phyloP scores from a whole-genome alignment of 352 stramenopile species.

The Phytophthora hibernalis region DNA sequence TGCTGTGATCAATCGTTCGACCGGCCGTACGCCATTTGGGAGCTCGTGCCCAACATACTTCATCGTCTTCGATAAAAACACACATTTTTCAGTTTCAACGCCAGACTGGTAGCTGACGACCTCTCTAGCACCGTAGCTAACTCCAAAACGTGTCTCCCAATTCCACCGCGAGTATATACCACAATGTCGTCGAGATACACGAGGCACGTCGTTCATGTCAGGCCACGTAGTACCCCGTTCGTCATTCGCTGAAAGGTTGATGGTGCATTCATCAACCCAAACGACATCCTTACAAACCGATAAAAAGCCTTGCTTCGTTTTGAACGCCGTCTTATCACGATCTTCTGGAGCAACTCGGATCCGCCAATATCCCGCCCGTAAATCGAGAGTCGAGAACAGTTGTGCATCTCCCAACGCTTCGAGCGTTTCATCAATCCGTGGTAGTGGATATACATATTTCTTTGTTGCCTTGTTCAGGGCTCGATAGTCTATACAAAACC shows the following conservation, averaged over 20 bases:
- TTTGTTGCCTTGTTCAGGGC: background rate
- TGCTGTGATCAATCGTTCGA: constrained; percentile 5
- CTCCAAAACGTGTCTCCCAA: background rate
- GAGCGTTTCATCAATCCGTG: too few species aligned
- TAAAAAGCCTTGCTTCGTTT: background rate
- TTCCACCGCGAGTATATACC: background rate
- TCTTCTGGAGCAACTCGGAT: background rate
- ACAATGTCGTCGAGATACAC: background rate
- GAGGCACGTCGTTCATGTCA: background rate
- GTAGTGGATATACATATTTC: background rate
- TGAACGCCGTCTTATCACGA: background rate
- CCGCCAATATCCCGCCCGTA: background rate
- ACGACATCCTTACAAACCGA: background rate
- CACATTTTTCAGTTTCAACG: background rate
- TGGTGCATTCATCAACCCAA: background rate
- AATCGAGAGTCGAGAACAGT: background rate
- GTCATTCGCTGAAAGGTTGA: background rate
- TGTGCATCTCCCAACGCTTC: background rate
- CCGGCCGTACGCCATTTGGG: constrained; percentile 10
- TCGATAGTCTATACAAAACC: constrained; percentile 8
- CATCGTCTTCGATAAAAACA: background rate
- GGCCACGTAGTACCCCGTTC: background rate
- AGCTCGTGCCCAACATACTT: constrained; percentile 42
- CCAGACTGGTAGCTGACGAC: background rate
- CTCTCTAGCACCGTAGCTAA: background rate